Conservation (phyloP, 139 green algal species). For the Pedinophyceae sp. region DNA sequence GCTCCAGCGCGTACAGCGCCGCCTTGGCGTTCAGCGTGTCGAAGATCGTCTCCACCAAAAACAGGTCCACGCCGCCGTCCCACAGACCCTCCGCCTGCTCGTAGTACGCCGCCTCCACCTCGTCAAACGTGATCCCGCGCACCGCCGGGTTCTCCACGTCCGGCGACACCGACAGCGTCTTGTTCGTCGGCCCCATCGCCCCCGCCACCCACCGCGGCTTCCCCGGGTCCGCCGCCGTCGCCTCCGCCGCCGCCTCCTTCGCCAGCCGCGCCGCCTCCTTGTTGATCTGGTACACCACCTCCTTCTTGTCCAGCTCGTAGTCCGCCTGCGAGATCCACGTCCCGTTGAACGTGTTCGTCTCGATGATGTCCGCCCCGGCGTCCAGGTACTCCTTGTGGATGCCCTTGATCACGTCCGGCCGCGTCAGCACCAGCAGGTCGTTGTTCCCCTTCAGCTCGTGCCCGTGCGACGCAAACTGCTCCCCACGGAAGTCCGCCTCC, state of each 20-base stretch:
- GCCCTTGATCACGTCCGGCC: background rate
- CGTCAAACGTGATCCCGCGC: constrained; percentile 19
- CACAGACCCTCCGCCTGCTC: constrained; percentile 15
- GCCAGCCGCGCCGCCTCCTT: background rate
- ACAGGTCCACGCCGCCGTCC: constrained; percentile 16
- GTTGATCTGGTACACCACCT: constrained; percentile 4
- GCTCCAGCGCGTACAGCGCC: constrained; percentile 20
- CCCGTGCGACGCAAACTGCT: background rate
- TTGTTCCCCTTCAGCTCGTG: constrained; percentile 6
- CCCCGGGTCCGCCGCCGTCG: constrained; percentile 1
- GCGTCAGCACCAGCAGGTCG: constrained; percentile 4
- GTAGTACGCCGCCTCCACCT: constrained; percentile 18
- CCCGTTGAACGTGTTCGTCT: constrained; percentile 6
- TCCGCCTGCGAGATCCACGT: constrained; percentile 5
- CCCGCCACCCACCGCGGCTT: constrained; percentile 3
- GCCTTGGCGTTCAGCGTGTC: constrained; percentile 30
- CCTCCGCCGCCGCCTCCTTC: background rate
- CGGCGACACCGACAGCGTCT: constrained; percentile 1
- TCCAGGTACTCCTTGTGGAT: constrained; percentile 5
- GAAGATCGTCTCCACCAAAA: constrained; percentile 28
- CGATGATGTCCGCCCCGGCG: constrained; percentile 3
- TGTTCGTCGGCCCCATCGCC: constrained; percentile 5
- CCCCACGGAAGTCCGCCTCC: constrained; percentile 5
- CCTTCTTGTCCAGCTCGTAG: constrained; percentile 8
- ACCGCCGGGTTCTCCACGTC: constrained; percentile 17